Percentiles rank a stretch among this genome's conserved stretches.
Evolutionary conservation across 768 basidiomycete genomes (phyloP).

Genomic region (Crassisporium funariophilum): DNA sequence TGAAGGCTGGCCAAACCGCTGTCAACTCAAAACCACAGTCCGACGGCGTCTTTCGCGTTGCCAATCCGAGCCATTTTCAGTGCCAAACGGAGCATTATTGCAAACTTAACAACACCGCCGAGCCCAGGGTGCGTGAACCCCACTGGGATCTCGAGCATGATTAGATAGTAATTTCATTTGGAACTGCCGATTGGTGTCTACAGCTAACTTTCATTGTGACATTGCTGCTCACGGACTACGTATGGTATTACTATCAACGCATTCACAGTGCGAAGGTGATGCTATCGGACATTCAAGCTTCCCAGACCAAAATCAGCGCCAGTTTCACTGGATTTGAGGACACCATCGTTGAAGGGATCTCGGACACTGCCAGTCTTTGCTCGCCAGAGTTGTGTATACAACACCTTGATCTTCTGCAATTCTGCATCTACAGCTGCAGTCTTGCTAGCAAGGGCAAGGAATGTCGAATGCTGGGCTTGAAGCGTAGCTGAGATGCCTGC

Average conservation of each 20-base stretch:
- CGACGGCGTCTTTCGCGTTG: conserved; percentile 15
- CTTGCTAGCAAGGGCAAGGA: conserved; percentile 75
- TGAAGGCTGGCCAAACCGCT: too few relatives aligned
- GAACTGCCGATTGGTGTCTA: too few relatives aligned
- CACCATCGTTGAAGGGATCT: conserved; percentile 71
- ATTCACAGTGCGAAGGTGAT: too few relatives aligned
- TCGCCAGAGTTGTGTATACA: conserved; percentile 81
- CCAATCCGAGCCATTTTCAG: conserved; percentile 15
- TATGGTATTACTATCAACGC: too few relatives aligned
- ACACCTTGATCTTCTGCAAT: conserved; percentile 71
- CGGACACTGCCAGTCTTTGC: conserved; percentile 79
- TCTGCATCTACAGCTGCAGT: conserved; percentile 75
- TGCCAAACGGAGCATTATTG: conserved; percentile 13
- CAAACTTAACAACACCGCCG: too few relatives aligned
- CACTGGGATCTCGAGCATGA: too few relatives aligned
- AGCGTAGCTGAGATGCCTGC: conserved; percentile 74
- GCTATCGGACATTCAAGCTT: conserved; percentile 42
- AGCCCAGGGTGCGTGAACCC: too few relatives aligned
- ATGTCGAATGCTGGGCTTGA: conserved; percentile 78
- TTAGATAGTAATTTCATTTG: too few relatives aligned
- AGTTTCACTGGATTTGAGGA: conserved; percentile 33
- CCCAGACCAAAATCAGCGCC: conserved; percentile 43
- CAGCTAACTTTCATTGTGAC: too few relatives aligned
- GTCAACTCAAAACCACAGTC: conserved; percentile 7
- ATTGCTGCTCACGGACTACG: too few relatives aligned